Evolutionary conservation across 805 yeast genomes (phyloP), one percentile per base, ranked within the genome.

Genomic region (Metschnikowia shivogae): DNA sequence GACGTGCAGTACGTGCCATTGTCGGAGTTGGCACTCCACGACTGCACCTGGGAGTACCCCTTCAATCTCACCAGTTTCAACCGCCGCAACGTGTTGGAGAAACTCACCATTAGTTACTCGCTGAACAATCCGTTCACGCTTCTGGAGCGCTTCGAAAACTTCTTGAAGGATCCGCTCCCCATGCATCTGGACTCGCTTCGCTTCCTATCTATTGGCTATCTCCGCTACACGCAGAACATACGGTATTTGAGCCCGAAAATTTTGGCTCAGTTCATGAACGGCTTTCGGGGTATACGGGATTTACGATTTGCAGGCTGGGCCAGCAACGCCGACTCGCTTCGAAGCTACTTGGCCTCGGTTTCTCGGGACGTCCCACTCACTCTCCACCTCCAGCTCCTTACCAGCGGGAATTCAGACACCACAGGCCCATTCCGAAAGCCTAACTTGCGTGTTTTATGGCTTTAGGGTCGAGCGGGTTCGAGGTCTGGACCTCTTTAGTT

Each of bases 41-140:
- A 78, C 49, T 79, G 84, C 57, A 70, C 74, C 1, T 79, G 84
- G 83, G 76, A 74, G 47, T 79, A 76, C 49, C 84, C 84, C 1
- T 78, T 78, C 53, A 64, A 69, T 14, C 55, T 77, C 10, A 51
- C 60, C 4, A 63, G 61, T 39, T 71, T 72, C 54, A 68, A 70
- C 43, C 43, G 43, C 5, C 55, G 45, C 34, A 52, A 58, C 32
- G 44, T 56, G 9, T 49, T 71, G n/a, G 50, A 43, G 6, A 44
- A 36, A 4, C 53, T 72, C 19, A 40, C 46, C 13, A 48, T 72
- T 12, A 44, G 45, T 2, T 70, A 64, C 49, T 47, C 61, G 10
- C 52, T 53, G 24, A 55, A 62, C 36, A 60, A 65, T 46, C 49
- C 70, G 9, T 71, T 72, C 46, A 53, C 65, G 13, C 53, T 65